Conservation (phyloP, 768 basidiomycete genomes). For the Phaffia tasmanica region DNA sequence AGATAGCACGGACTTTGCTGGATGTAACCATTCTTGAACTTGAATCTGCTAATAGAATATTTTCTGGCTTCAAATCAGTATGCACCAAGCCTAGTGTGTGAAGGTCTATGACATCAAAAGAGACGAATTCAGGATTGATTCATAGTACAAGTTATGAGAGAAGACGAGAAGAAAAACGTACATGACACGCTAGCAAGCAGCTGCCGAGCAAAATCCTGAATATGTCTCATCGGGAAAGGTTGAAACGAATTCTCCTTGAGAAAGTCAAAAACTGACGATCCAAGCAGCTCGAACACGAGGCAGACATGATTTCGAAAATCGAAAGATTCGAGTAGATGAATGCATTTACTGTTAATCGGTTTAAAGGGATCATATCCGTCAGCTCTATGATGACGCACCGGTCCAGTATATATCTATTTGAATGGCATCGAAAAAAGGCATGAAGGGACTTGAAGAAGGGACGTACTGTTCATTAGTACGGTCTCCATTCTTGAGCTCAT, state of each 20-base stretch:
- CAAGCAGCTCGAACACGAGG: conserved; percentile 85
- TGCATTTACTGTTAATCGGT: conserved; percentile 67
- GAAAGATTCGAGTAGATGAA: conserved; percentile 86
- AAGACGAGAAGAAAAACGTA: conserved; percentile 43
- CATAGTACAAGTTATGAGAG: conserved; percentile 1
- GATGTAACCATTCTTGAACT: conserved; percentile 43
- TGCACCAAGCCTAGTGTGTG: conserved; percentile 86
- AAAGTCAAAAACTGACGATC: conserved; percentile 98
- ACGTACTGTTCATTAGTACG: conserved; percentile 77
- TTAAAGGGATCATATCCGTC: background rate
- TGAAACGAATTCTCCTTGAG: conserved; percentile 95
- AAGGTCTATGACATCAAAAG: conserved; percentile 50
- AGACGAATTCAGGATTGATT: background rate
- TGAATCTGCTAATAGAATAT: conserved; percentile 85
- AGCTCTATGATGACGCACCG: background rate
- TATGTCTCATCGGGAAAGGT: conserved; percentile 90
- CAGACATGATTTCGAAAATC: conserved; percentile 97
- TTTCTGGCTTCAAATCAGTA: conserved; percentile 98
- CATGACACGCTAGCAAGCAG: conserved; percentile 86
- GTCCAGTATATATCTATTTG: too few species aligned
- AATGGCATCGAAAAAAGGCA: background rate
- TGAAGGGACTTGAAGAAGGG: background rate
- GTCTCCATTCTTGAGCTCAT: conserved; percentile 80
- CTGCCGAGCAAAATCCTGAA: conserved; percentile 88
- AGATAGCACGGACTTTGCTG: conserved; percentile 30